Evolutionary conservation across 176 grass and related monocot genomes (phyloP), one percentile per base, ranked within the genome.

Genomic region (Bolboschoenus planiculmis): DNA sequence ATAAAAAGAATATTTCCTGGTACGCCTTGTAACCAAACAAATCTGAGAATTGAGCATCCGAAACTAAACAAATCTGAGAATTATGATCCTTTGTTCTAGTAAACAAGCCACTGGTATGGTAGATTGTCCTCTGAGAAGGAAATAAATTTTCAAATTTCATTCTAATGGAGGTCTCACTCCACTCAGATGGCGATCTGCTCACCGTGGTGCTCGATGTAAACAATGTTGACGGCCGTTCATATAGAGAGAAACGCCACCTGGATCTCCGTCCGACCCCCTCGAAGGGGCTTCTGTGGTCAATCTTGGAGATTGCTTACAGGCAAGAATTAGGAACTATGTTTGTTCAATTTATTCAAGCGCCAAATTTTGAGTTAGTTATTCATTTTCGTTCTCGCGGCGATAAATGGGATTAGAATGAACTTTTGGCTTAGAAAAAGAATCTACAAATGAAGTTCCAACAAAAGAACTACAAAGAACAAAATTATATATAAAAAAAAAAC

Each of bases 111-210:
- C n/a, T n/a, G n/a, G n/a, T n/a, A n/a, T n/a, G n/a, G n/a, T n/a
- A n/a, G n/a, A n/a, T n/a, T n/a, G n/a, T n/a, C n/a, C n/a, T n/a
- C n/a, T n/a, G n/a, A n/a, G n/a, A n/a, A n/a, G n/a, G n/a, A n/a
- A n/a, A n/a, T n/a, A n/a, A n/a, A n/a, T n/a, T n/a, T n/a, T n/a
- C n/a, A n/a, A n/a, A n/a, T n/a, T n/a, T n/a, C n/a, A n/a, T n/a
- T n/a, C n/a, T 97, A 0, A 16, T 97, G 2, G 89, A 91, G 27
- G 74, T 97, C 24, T 88, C 89, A 29, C 94, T 91, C 0, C 94
- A 97, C 81, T 86, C 91, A 3, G 89, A 97, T 78, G 86, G 53
- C 4, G 81, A 55, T 62, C 80, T 84, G 0, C 40, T 93, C 8
- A 91, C 91, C 2, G 48, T 97, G 0, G 86, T 93, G 36, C 78